Conservation (phyloP, 2,329 filamentous ascomycete species). For the Arthrobotrys sphaeroides region DNA sequence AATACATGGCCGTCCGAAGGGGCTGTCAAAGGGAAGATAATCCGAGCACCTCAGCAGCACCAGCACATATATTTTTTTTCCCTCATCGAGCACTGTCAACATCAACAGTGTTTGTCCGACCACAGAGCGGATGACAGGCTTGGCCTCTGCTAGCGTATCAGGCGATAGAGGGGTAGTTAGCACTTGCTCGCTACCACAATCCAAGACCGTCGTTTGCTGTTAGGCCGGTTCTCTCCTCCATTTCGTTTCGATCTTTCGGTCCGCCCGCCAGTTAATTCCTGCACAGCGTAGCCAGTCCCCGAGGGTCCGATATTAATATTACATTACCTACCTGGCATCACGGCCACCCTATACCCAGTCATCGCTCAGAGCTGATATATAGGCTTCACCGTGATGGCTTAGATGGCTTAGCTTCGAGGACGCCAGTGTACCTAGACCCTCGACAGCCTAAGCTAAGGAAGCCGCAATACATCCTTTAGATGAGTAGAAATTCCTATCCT, state of each 20-base stretch:
- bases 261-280: not conserved
- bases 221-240: slow-evolving; percentile 8
- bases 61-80: slow-evolving; percentile 13
- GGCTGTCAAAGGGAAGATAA: not conserved
- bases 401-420: slow-evolving; percentile 36
- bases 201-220: slow-evolving; percentile 10
- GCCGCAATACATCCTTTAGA: slow-evolving; percentile 29
- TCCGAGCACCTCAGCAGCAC: not conserved
- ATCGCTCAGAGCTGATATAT: slow-evolving; percentile 24
- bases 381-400: slow-evolving; percentile 32
- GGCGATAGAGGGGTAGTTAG: slow-evolving; percentile 9
- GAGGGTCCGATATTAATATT: slow-evolving; percentile 16
- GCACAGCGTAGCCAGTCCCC: slow-evolving; percentile 10
- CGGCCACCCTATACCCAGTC: slow-evolving; percentile 10
- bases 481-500: slow-evolving; percentile 54
- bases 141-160: slow-evolving; percentile 2
- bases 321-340: not conserved
- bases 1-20: not conserved
- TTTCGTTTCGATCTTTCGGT: slow-evolving; percentile 18
- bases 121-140: not conserved
- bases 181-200: slow-evolving; percentile 10
- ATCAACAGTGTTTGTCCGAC: slow-evolving; percentile 36
- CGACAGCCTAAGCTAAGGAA: slow-evolving; percentile 31
- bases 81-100: slow-evolving; percentile 34
- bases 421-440: slow-evolving; percentile 19